Conservation (phyloP, 495 filamentous ascomycete species). For the Lindgomyces ingoldianus region DNA sequence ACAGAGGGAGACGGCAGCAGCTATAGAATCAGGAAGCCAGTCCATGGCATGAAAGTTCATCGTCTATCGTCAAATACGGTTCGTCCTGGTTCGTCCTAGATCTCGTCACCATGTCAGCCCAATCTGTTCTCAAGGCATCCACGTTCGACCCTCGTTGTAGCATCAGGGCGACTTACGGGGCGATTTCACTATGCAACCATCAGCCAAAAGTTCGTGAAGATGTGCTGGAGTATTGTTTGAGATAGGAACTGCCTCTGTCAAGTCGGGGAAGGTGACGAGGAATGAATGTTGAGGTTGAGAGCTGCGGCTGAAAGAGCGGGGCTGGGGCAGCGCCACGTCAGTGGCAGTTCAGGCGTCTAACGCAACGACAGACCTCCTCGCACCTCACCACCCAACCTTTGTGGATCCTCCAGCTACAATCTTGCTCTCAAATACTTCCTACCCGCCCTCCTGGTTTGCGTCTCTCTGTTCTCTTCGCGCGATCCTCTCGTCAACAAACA, state of each 20-base stretch:
- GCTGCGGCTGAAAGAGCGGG: background rate
- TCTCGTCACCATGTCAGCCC: background rate
- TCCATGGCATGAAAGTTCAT: background rate
- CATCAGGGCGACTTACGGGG: background rate
- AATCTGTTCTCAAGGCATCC: background rate
- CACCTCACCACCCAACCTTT: background rate
- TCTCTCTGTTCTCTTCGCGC: background rate
- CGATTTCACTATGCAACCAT: background rate
- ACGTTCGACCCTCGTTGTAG: background rate
- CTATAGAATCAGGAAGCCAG: background rate
- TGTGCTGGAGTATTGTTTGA: background rate
- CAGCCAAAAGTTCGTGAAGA: background rate
- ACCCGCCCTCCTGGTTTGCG: background rate
- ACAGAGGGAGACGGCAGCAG: background rate
- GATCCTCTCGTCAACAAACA: background rate
- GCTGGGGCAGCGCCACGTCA: background rate
- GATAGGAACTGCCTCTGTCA: background rate
- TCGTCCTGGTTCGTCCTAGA: background rate
- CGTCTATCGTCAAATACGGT: background rate
- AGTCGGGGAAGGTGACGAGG: background rate
- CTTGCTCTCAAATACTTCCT: background rate
- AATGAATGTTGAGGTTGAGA: constrained; percentile 1
- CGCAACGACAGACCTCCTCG: constrained; percentile 2
- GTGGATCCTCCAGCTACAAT: background rate
- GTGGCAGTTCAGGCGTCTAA: background rate